Evolutionary conservation across 2,329 filamentous ascomycete genomes (phyloP).

Genomic region (Raffaelea deltoideospora): DNA sequence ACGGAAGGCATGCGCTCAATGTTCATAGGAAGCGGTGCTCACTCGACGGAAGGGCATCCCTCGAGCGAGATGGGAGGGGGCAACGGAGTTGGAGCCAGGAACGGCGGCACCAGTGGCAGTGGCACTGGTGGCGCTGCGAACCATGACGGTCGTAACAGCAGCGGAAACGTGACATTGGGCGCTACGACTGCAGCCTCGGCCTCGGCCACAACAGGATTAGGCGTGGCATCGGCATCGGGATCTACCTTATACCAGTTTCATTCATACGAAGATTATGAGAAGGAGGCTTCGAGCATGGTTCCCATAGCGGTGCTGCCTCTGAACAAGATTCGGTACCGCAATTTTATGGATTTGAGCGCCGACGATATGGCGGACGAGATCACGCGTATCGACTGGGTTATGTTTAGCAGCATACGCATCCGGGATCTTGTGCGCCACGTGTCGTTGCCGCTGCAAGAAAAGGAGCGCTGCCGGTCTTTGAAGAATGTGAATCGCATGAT

Average conservation of each 20-base stretch:
- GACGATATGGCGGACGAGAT: constrained; percentile 82
- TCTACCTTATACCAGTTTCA: constrained; percentile 40
- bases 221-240: not conserved
- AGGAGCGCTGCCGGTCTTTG: constrained; percentile 61
- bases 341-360: constrained; percentile 74
- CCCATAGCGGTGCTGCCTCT: constrained; percentile 55
- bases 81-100: not conserved
- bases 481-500: constrained; percentile 91
- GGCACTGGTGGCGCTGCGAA: not conserved
- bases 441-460: constrained; percentile 54
- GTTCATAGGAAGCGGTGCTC: constrained; percentile 29
- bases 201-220: too few relatives aligned
- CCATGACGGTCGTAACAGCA: too few relatives aligned
- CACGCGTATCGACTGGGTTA: constrained; percentile 93
- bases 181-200: too few relatives aligned
- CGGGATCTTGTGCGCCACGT: constrained; percentile 89
- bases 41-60: constrained; percentile 21
- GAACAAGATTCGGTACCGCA: constrained; percentile 76
- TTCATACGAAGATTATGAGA: constrained; percentile 65
- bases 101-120: constrained; percentile 1
- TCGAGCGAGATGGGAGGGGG: constrained; percentile 17
- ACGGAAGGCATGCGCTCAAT: constrained; percentile 31
- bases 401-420: constrained; percentile 89
- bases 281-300: constrained; percentile 57
- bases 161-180: too few relatives aligned